Conservation (phyloP, 805 yeast species). For the Kodamaea nitidulidarum region DNA sequence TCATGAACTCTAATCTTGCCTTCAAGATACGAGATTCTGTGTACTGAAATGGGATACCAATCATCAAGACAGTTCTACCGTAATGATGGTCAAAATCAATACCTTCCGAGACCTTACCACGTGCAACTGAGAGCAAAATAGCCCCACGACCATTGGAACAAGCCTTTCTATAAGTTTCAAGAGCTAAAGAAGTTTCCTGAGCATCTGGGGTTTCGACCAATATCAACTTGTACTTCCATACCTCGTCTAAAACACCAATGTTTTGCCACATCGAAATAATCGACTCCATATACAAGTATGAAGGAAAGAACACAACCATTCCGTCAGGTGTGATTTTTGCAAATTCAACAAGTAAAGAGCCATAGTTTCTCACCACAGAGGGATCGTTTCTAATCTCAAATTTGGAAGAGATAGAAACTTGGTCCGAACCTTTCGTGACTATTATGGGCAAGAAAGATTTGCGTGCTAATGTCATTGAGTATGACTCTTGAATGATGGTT, state of each 20-base stretch:
- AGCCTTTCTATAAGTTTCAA: conserved; percentile 93
- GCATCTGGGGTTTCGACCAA: conserved; percentile 98
- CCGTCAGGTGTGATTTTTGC: conserved; percentile 98
- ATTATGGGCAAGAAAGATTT: conserved; percentile 92
- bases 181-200: conserved; percentile 92
- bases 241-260: conserved; percentile 97
- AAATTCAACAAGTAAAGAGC: conserved; percentile 85
- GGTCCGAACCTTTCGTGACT: conserved; percentile 97
- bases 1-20: conserved; percentile 87
- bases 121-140: conserved; percentile 90
- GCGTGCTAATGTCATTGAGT: conserved; percentile 91
- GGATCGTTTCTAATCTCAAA: conserved; percentile 98
- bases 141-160: conserved; percentile 98
- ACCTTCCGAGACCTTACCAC: conserved; percentile 98
- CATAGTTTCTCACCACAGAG: conserved; percentile 94
- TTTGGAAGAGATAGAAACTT: conserved; percentile 92
- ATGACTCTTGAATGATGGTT: conserved; percentile 90
- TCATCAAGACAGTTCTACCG: conserved; percentile 96
- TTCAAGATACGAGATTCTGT: conserved; percentile 94
- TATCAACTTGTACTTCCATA: conserved; percentile 94
- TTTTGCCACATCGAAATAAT: conserved; percentile 98
- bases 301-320: conserved; percentile 94
- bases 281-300: conserved; percentile 95
- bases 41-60: conserved; percentile 98
- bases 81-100: conserved; percentile 98